phyloP scores from a whole-genome alignment of 2,329 filamentous ascomycete genomes.

The Ceratocystis smalleyi region DNA sequence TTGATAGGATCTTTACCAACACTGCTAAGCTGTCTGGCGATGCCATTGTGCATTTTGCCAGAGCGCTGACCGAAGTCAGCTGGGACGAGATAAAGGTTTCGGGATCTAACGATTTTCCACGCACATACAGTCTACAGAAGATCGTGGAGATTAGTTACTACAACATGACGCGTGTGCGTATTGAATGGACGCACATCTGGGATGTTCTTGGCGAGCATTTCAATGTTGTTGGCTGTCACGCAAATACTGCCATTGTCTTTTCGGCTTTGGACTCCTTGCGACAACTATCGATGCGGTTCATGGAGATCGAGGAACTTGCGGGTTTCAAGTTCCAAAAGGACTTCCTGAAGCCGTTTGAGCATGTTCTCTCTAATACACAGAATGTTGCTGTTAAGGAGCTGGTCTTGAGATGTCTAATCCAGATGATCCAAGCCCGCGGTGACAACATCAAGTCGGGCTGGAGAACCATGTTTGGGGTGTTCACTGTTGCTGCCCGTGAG shows the following conservation, averaged over 20 bases:
- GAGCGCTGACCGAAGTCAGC: slow-evolving; percentile 83
- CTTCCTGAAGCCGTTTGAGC: slow-evolving; percentile 94
- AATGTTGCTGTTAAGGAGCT: slow-evolving; percentile 93
- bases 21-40: slow-evolving; percentile 86
- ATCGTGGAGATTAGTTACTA: slow-evolving; percentile 98
- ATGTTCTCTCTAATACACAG: slow-evolving; percentile 85
- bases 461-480: slow-evolving; percentile 99
- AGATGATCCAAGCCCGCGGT: slow-evolving; percentile 96
- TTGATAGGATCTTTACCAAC: slow-evolving; percentile 93
- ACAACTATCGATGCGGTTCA: slow-evolving; percentile 94
- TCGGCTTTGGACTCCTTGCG: slow-evolving; percentile 91
- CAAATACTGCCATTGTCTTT: slow-evolving; percentile 91
- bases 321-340: slow-evolving; percentile 99
- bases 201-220: slow-evolving; percentile 95
- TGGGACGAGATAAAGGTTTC: slow-evolving; percentile 99
- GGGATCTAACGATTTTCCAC: slow-evolving; percentile 83
- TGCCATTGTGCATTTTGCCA: slow-evolving; percentile 89
- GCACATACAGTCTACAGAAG: slow-evolving; percentile 95
- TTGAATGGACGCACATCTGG: slow-evolving; percentile 98
- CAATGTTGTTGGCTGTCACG: slow-evolving; percentile 91
- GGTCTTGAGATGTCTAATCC: slow-evolving; percentile 86
- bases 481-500: slow-evolving; percentile 86
- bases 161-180: slow-evolving; percentile 97
- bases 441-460: slow-evolving; percentile 96
- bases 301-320: slow-evolving; percentile 94